A percentile compares a stretch with the other conserved stretches of the same genome.
Conservation (phyloP, 2,329 filamentous ascomycete species). For the Eurotiales sp. region DNA sequence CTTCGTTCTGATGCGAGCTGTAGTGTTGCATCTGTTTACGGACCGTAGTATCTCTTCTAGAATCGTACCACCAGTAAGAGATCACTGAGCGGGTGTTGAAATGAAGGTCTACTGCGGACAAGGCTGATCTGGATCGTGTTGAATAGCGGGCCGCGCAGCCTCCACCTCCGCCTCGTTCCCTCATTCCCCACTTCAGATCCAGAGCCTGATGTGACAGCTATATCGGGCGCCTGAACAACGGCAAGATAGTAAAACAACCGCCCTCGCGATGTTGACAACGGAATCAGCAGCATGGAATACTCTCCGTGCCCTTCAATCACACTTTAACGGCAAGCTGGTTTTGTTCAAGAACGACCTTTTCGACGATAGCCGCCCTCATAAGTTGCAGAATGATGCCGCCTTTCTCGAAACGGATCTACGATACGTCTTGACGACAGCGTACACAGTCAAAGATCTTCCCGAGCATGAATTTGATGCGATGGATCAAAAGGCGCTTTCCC, state of each 20-base stretch:
- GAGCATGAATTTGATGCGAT: neutral
- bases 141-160: no score
- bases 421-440: neutral
- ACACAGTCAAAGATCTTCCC: neutral
- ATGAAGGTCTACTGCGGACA: no score
- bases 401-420: constrained; percentile 3
- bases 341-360: neutral
- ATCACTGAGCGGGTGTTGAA: no score
- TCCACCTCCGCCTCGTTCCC: no score
- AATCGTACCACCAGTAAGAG: no score
- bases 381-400: neutral
- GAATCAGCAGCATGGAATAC: neutral
- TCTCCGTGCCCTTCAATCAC: neutral
- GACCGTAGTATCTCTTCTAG: no score
- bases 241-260: neutral
- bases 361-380: neutral
- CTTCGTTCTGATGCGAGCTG: no score
- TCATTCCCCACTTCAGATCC: no score
- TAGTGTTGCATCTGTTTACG: no score
- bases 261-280: neutral
- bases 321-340: neutral
- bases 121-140: no score
- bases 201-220: no score
- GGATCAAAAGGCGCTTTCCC: neutral
- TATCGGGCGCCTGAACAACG: neutral